Conservation (phyloP, 306 rosid genomes). For the Glycine soja region DNA sequence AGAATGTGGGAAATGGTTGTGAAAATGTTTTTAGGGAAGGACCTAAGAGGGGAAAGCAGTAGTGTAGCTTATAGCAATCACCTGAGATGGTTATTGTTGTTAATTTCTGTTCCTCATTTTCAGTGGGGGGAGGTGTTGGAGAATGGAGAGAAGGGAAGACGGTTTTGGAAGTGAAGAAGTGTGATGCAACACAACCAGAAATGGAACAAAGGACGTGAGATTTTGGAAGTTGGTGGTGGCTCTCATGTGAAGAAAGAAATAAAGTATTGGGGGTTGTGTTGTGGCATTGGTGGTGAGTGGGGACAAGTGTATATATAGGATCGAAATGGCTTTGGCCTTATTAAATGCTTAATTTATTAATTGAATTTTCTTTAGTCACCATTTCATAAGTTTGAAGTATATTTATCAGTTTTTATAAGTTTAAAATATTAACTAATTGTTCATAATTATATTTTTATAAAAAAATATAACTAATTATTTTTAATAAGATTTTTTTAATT, state of each 20-base stretch:
- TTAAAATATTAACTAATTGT: too few species aligned
- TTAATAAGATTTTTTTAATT: too few species aligned
- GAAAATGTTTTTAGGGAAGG: slow-evolving; percentile 34
- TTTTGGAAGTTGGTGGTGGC: slow-evolving; percentile 4
- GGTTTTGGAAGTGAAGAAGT: slow-evolving; percentile 37
- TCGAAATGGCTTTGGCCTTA: not conserved
- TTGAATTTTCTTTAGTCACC: not conserved
- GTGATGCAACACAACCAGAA: slow-evolving; percentile 33
- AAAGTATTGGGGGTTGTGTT: not conserved
- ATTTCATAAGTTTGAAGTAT: too few species aligned
- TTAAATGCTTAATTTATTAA: not conserved
- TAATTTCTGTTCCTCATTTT: slow-evolving; percentile 51
- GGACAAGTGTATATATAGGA: slow-evolving; percentile 56
- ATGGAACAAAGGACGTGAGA: slow-evolving; percentile 45
- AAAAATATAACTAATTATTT: too few species aligned
- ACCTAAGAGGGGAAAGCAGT: slow-evolving; percentile 44
- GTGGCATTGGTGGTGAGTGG: not conserved
- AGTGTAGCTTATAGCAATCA: slow-evolving; percentile 47
- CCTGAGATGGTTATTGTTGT: slow-evolving; percentile 42
- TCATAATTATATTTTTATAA: too few species aligned
- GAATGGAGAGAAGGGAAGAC: slow-evolving; percentile 27
- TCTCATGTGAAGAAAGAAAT: not conserved
- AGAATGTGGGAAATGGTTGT: slow-evolving; percentile 37
- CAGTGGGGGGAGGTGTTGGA: slow-evolving; percentile 46
- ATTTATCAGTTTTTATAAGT: too few species aligned